These are phyloP conservation scores for Actinidia arguta DNA, from an alignment of 179 eudicot genomes.

Conservation along the genomic window DNA sequence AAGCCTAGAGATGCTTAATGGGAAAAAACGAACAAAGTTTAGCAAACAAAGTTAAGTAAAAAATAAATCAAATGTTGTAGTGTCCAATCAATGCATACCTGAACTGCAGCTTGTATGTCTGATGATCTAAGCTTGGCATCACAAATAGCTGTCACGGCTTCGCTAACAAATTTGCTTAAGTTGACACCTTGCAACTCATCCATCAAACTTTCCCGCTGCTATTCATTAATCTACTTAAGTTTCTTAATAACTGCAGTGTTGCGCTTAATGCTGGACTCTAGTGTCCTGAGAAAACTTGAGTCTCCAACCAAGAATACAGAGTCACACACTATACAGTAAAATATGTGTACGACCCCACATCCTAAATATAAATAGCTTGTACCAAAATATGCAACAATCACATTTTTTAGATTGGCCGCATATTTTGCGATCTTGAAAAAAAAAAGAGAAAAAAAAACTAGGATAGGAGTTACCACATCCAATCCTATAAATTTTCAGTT, in stretches of 20 bases:
- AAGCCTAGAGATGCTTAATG: no score
- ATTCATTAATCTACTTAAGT: slow-evolving; percentile 96
- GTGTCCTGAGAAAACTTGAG: slow-evolving; percentile 77
- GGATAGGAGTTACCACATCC: background rate
- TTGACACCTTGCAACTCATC: slow-evolving; percentile 92
- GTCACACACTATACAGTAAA: background rate
- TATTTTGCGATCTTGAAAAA: slow-evolving; percentile 3
- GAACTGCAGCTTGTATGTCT: slow-evolving; percentile 98
- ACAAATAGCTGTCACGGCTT: slow-evolving; percentile 94
- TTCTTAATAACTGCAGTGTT: slow-evolving; percentile 99
- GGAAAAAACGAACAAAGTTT: background rate
- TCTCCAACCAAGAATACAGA: slow-evolving; percentile 48
- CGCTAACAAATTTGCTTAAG: slow-evolving; percentile 97
- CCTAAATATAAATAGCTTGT: slow-evolving; percentile 4
- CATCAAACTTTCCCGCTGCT: slow-evolving; percentile 93
- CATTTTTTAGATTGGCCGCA: background rate
- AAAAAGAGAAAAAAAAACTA: background rate
- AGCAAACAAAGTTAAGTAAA: background rate
- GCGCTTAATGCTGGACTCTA: slow-evolving; percentile 97
- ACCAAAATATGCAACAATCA: background rate
- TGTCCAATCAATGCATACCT: slow-evolving; percentile 54
- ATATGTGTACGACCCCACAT: background rate
- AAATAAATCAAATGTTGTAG: slow-evolving; percentile 9
- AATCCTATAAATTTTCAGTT: background rate
- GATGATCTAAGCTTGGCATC: slow-evolving; percentile 93